Evolutionary conservation across 2,329 filamentous ascomycete species (phyloP).

Genomic region (Colletotrichum nymphaeae): DNA sequence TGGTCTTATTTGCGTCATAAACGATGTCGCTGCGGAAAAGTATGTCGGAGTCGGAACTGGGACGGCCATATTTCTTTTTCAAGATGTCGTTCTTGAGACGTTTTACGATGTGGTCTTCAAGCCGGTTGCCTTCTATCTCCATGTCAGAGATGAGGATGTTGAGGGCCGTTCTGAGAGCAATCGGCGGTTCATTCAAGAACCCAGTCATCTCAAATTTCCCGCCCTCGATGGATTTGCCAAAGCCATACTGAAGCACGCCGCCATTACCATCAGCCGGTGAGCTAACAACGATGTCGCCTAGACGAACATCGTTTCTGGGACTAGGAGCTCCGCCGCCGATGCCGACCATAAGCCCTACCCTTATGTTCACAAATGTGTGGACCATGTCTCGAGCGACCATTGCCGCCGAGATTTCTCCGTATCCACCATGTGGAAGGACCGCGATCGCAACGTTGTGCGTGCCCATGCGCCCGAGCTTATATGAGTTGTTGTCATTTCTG

Average conservation of each 20-base stretch:
- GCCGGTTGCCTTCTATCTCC: too few relatives aligned
- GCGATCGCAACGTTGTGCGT: conserved; percentile 47
- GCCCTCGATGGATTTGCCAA: conserved; percentile 22
- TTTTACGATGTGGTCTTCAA: too few relatives aligned
- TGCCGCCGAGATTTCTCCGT: conserved; percentile 45
- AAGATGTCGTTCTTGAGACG: too few relatives aligned
- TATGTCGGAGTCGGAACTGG: neutral
- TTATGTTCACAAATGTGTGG: conserved; percentile 45
- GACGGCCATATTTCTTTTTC: neutral
- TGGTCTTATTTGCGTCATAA: neutral
- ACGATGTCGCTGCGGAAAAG: neutral
- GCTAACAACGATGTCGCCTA: too few relatives aligned
- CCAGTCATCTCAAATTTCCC: conserved; percentile 9
- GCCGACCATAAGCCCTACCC: conserved; percentile 38
- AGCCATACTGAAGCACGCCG: conserved; percentile 33
- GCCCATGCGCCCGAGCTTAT: conserved; percentile 44
- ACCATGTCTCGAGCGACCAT: conserved; percentile 46
- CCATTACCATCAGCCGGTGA: neutral
- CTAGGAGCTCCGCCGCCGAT: conserved; percentile 40
- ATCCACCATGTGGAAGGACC: conserved; percentile 44
- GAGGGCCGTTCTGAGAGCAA: neutral
- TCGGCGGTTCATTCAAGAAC: conserved; percentile 18
- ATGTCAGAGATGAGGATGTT: too few relatives aligned
- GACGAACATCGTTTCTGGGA: too few relatives aligned
- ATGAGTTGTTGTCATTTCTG: conserved; percentile 38